phyloP scores from a whole-genome alignment of 148 eudicot species.

The Rhododendron henanense region DNA sequence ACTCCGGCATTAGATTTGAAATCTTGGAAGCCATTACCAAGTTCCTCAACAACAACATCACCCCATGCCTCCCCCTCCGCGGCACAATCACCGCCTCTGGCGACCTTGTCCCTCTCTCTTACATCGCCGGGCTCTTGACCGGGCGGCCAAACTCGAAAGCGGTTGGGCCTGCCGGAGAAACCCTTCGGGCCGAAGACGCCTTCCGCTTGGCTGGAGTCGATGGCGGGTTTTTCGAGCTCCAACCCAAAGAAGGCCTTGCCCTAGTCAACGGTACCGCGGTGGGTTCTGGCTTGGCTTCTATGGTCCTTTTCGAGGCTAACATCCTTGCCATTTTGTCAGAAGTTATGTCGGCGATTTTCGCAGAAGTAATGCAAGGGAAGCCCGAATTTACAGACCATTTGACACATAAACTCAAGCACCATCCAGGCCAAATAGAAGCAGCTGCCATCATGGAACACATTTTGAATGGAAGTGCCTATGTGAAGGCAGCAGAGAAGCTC shows the following conservation, averaged over 20 bases:
- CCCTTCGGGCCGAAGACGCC: constrained; percentile 19
- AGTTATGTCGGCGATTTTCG: constrained; percentile 37
- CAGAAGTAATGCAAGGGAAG: constrained; percentile 30
- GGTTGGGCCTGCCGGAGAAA: constrained; percentile 23
- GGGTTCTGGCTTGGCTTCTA: constrained; percentile 17
- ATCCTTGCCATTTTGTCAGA: constrained; percentile 25
- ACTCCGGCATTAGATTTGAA: constrained; percentile 44
- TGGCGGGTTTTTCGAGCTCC: constrained; percentile 24
- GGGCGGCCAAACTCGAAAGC: constrained; percentile 36
- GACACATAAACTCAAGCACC: constrained; percentile 42
- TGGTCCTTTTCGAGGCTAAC: constrained; percentile 26
- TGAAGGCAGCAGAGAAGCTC: constrained; percentile 21
- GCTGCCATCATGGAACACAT: constrained; percentile 42
- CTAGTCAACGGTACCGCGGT: constrained; percentile 21
- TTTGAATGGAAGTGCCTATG: constrained; percentile 30
- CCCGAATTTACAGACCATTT: constrained; percentile 31
- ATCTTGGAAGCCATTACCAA: constrained; percentile 36
- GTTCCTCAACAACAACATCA: constrained; percentile 29
- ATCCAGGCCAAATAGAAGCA: constrained; percentile 42
- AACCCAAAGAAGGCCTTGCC: constrained; percentile 24
- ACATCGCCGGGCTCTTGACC: constrained; percentile 35
- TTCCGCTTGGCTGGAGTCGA: constrained; percentile 27
- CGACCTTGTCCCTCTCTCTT: constrained; percentile 38
- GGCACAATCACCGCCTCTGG: constrained; percentile 42
- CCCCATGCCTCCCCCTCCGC: constrained; percentile 36